Percentiles rank a stretch among this genome's conserved stretches.
Conservation (phyloP, 257 asterid genomes). For the Solanum paucissectum region DNA sequence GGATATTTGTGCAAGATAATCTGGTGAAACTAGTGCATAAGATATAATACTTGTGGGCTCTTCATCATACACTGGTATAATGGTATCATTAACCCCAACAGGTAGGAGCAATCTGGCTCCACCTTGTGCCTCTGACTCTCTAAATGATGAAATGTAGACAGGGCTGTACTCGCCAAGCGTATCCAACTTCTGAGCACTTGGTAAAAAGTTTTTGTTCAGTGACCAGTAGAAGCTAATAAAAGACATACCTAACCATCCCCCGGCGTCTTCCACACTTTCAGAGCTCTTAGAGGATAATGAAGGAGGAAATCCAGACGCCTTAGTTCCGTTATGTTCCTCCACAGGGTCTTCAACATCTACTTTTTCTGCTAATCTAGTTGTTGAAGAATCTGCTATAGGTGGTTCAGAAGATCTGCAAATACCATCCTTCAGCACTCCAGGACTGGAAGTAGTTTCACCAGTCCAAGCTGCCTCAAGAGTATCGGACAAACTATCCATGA, state of each 20-base stretch:
- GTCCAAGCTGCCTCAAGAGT: slow-evolving; percentile 94
- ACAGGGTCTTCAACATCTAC: slow-evolving; percentile 37
- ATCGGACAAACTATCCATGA: slow-evolving; percentile 42
- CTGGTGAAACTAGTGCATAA: slow-evolving; percentile 61
- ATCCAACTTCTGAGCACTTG: slow-evolving; percentile 51
- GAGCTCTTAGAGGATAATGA: slow-evolving; percentile 30
- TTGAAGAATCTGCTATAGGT: slow-evolving; percentile 28
- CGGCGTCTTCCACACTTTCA: slow-evolving; percentile 40
- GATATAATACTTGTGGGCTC: slow-evolving; percentile 93
- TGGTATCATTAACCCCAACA: slow-evolving; percentile 57
- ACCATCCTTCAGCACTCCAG: slow-evolving; percentile 24
- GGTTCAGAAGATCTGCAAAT: slow-evolving; percentile 22
- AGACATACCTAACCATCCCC: slow-evolving; percentile 66
- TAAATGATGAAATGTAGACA: slow-evolving; percentile 59
- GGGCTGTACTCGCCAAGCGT: slow-evolving; percentile 49
- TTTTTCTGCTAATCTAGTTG: slow-evolving; percentile 28
- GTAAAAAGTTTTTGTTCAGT: slow-evolving; percentile 44
- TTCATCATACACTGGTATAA: slow-evolving; percentile 76
- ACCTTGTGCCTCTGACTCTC: slow-evolving; percentile 52
- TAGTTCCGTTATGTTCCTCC: slow-evolving; percentile 26
- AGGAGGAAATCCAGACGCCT: slow-evolving; percentile 30
- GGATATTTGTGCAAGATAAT: slow-evolving; percentile 42
- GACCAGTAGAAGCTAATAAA: slow-evolving; percentile 65
- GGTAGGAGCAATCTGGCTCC: slow-evolving; percentile 70
- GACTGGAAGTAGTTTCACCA: slow-evolving; percentile 45